phyloP scores from a whole-genome alignment of 2,329 filamentous ascomycete genomes.

The Monosporascus sp. region DNA sequence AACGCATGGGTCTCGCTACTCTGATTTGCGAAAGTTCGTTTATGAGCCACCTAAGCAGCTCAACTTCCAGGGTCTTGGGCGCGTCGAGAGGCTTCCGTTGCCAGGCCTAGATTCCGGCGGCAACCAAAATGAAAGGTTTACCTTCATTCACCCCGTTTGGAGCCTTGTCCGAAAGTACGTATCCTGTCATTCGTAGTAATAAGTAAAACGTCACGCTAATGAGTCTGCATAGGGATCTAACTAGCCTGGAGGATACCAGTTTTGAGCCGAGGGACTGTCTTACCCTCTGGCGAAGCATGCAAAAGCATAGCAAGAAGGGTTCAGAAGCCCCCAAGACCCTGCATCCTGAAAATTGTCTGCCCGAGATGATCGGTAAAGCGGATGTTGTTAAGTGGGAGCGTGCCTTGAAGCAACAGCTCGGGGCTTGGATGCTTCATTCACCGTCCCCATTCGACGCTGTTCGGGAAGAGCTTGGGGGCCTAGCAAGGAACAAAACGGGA shows the following conservation, averaged over 20 bases:
- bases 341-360: slow-evolving; percentile 43
- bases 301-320: slow-evolving; percentile 44
- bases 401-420: slow-evolving; percentile 52
- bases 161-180: slow-evolving; percentile 52
- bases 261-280: slow-evolving; percentile 69
- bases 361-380: slow-evolving; percentile 53
- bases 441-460: slow-evolving; percentile 37
- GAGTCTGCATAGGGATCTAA: slow-evolving; percentile 39
- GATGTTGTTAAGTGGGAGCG: slow-evolving; percentile 64
- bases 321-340: slow-evolving; percentile 47
- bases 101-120: slow-evolving; percentile 39
- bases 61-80: slow-evolving; percentile 46
- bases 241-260: slow-evolving; percentile 60
- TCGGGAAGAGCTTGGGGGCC: slow-evolving; percentile 38
- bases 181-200: slow-evolving; percentile 8
- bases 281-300: slow-evolving; percentile 60
- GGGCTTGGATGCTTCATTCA: slow-evolving; percentile 53
- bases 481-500: not conserved
- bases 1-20: slow-evolving; percentile 64
- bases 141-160: slow-evolving; percentile 61
- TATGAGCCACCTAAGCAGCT: slow-evolving; percentile 49
- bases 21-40: slow-evolving; percentile 70
- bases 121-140: slow-evolving; percentile 44
- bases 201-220: not conserved
- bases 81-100: slow-evolving; percentile 34